Evolutionary conservation across 257 asterid species (phyloP).

Genomic region (Ophiorrhiza pumila): DNA sequence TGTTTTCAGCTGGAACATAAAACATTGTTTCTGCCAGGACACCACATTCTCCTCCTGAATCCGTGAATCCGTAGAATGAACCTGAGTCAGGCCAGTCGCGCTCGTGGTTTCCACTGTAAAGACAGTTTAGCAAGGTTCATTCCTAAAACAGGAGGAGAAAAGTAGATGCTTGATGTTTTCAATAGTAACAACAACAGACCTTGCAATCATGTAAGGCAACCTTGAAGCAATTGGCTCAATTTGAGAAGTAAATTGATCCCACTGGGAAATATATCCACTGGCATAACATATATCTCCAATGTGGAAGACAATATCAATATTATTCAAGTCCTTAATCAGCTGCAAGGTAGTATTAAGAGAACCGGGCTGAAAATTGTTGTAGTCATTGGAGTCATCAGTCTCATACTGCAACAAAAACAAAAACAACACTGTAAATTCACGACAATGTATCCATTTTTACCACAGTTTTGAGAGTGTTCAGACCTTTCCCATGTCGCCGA

Average conservation of each 20-base stretch:
- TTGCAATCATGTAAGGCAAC: constrained; percentile 87
- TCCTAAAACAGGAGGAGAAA: background rate
- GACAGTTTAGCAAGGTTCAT: constrained; percentile 3
- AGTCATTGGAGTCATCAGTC: constrained; percentile 77
- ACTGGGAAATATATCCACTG: constrained; percentile 74
- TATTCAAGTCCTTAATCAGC: constrained; percentile 54
- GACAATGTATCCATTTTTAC: background rate
- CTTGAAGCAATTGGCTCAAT: constrained; percentile 76
- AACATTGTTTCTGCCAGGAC: constrained; percentile 74
- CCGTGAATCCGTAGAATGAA: constrained; percentile 63
- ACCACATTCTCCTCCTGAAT: constrained; percentile 94
- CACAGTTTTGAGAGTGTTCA: constrained; percentile 3
- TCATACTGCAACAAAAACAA: constrained; percentile 42
- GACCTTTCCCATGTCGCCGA: constrained; percentile 97
- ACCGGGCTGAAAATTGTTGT: constrained; percentile 73
- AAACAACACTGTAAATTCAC: background rate
- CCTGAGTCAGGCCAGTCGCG: constrained; percentile 88
- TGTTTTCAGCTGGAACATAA: constrained; percentile 74
- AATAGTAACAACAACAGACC: constrained; percentile 31
- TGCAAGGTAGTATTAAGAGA: constrained; percentile 77
- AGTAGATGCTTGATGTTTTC: background rate
- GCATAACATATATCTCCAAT: constrained; percentile 84
- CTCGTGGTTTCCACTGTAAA: constrained; percentile 85
- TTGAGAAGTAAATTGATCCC: constrained; percentile 96
- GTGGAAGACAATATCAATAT: constrained; percentile 75